phyloP scores from a whole-genome alignment of 106 monocot species.

The Dendrobium huoshanense region DNA sequence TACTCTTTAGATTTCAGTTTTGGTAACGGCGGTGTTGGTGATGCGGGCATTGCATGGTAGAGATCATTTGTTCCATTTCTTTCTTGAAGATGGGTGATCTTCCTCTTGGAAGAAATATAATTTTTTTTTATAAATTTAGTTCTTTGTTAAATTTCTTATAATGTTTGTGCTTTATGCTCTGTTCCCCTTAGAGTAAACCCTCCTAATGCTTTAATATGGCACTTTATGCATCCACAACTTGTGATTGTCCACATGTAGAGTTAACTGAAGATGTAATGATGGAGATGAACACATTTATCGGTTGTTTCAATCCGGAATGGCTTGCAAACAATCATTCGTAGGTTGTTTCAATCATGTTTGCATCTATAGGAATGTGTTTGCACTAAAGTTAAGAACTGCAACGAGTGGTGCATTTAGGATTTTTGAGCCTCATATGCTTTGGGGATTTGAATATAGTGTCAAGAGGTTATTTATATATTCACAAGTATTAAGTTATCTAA shows the following conservation, averaged over 20 bases:
- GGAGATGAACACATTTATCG: neutral
- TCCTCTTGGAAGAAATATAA: neutral
- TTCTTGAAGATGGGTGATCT: neutral
- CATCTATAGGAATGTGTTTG: neutral
- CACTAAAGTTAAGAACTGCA: neutral
- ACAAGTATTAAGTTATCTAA: neutral
- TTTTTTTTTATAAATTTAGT: neutral
- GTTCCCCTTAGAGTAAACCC: neutral
- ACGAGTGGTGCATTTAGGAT: neutral
- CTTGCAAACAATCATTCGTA: neutral
- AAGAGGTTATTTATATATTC: neutral
- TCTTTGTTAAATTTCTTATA: neutral
- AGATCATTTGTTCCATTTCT: neutral
- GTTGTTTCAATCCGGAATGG: neutral
- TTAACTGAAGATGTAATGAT: neutral
- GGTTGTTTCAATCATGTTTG: neutral
- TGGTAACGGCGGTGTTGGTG: neutral
- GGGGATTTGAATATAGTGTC: neutral
- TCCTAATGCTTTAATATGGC: neutral
- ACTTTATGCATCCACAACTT: neutral
- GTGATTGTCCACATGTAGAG: neutral
- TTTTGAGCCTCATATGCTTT: neutral
- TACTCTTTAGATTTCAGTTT: neutral
- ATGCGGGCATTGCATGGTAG: neutral
- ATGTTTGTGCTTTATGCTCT: neutral